Conservation (phyloP, 2,329 filamentous ascomycete species). For the Cercospora zeina region DNA sequence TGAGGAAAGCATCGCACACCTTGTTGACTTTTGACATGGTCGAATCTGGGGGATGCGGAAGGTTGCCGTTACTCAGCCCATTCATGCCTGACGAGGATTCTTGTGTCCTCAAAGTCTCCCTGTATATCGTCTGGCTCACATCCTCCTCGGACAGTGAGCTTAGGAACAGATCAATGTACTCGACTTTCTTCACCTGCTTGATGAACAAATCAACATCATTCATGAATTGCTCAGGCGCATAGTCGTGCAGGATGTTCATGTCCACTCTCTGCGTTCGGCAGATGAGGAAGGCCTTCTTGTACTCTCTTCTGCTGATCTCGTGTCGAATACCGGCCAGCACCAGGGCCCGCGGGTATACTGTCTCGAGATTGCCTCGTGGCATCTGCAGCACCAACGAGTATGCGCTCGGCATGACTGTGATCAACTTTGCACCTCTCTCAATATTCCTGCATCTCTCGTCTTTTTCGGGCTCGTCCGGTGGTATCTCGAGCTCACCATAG, state of each 20-base stretch:
- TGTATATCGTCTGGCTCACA: conserved; percentile 90
- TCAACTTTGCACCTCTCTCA: conserved; percentile 81
- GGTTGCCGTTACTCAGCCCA: conserved; percentile 23
- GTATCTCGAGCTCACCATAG: conserved; percentile 69
- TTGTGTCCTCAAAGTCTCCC: conserved; percentile 67
- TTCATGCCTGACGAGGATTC: conserved; percentile 29
- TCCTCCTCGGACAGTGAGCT: conserved; percentile 67
- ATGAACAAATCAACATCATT: conserved; percentile 73
- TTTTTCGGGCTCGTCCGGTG: conserved; percentile 81
- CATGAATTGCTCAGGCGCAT: conserved; percentile 84
- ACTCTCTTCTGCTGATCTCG: conserved; percentile 77
- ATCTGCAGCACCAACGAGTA: conserved; percentile 89
- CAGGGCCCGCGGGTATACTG: conserved; percentile 87
- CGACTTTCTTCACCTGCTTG: conserved; percentile 76
- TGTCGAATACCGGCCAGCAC: conserved; percentile 86
- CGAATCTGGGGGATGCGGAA: neutral
- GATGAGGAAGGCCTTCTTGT: conserved; percentile 78
- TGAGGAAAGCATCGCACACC: conserved; percentile 82
- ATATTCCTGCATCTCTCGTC: conserved; percentile 92
- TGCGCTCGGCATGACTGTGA: conserved; percentile 84
- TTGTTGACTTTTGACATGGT: conserved; percentile 72
- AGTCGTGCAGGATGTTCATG: conserved; percentile 95
- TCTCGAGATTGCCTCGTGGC: conserved; percentile 93
- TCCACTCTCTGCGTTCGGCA: conserved; percentile 93
- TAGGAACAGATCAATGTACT: conserved; percentile 86